A percentile compares a stretch with the other conserved stretches of the same genome.
Evolutionary conservation across 169 alveolate genomes (phyloP).

Genomic region (Hepatocystis sp.): DNA sequence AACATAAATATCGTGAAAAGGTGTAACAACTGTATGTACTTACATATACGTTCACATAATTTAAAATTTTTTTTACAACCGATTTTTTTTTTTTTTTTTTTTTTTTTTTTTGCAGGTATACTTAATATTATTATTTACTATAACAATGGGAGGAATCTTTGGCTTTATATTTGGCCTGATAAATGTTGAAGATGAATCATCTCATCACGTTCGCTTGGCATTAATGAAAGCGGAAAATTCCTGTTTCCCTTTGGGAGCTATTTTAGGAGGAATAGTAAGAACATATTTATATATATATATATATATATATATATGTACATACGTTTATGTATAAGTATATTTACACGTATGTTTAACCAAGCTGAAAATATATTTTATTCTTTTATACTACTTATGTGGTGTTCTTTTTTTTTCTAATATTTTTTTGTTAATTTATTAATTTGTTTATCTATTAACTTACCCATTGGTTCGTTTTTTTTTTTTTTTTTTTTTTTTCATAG

Average conservation of each 20-base stretch:
- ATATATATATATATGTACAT: too few relatives aligned
- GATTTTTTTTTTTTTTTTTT: too few relatives aligned
- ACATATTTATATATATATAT: not conserved
- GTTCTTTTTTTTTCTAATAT: not conserved
- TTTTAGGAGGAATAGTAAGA: conserved; percentile 92
- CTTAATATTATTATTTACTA: conserved; percentile 89
- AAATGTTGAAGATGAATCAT: conserved; percentile 93
- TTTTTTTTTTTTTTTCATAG: conserved; percentile 31
- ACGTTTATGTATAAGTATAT: too few relatives aligned
- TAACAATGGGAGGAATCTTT: conserved; percentile 94
- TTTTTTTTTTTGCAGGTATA: conserved; percentile 79
- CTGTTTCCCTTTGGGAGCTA: conserved; percentile 95
- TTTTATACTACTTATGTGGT: too few relatives aligned
- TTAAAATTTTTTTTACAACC: too few relatives aligned
- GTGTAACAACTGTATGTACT: conserved; percentile 14
- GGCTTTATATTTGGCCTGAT: conserved; percentile 96
- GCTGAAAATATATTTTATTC: too few relatives aligned
- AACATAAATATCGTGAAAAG: not conserved
- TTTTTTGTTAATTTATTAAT: not conserved
- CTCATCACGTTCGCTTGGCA: conserved; percentile 92
- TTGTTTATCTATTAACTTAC: not conserved
- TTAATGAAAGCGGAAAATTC: conserved; percentile 92
- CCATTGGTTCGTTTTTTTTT: not conserved
- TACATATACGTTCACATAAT: not conserved
- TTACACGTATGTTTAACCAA: not conserved